Conservation (phyloP, 2,329 filamentous ascomycete genomes). For the Aspergillus sp. region DNA sequence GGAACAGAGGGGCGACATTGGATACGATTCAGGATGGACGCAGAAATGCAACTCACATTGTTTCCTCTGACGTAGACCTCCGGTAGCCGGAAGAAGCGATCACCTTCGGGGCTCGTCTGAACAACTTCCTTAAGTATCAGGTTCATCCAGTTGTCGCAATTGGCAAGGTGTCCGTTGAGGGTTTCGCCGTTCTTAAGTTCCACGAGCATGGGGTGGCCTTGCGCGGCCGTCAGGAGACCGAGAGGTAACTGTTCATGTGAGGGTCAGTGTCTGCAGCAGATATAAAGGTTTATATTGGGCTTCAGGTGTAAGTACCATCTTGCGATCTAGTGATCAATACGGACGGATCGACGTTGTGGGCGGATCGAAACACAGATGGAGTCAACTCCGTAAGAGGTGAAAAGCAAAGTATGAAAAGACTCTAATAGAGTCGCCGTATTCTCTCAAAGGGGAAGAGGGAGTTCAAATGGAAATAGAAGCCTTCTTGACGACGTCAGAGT, state of each 20-base stretch:
- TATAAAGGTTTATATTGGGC: no score
- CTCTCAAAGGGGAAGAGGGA: neutral
- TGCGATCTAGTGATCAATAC: conserved; percentile 1
- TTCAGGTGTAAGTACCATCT: neutral
- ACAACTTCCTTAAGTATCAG: conserved; percentile 95
- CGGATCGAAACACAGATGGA: neutral
- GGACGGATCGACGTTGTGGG: neutral
- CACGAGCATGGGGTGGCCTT: conserved; percentile 96
- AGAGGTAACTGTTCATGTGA: conserved; percentile 57
- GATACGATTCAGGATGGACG: neutral
- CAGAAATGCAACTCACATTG: conserved; percentile 66
- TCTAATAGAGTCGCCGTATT: neutral
- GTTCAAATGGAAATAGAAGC: neutral
- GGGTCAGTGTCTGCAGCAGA: neutral
- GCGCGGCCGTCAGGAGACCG: conserved; percentile 88
- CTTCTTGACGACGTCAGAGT: neutral
- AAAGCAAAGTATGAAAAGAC: neutral
- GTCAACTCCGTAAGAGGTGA: neutral
- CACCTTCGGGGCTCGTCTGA: conserved; percentile 91
- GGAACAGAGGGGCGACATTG: neutral
- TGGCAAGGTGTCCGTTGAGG: conserved; percentile 91
- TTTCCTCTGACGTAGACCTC: conserved; percentile 98
- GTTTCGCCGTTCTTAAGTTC: conserved; percentile 98
- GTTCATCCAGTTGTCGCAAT: conserved; percentile 99
- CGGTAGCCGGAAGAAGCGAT: conserved; percentile 87